phyloP scores from a whole-genome alignment of 2,329 filamentous ascomycete species.

The Penicillium freii region DNA sequence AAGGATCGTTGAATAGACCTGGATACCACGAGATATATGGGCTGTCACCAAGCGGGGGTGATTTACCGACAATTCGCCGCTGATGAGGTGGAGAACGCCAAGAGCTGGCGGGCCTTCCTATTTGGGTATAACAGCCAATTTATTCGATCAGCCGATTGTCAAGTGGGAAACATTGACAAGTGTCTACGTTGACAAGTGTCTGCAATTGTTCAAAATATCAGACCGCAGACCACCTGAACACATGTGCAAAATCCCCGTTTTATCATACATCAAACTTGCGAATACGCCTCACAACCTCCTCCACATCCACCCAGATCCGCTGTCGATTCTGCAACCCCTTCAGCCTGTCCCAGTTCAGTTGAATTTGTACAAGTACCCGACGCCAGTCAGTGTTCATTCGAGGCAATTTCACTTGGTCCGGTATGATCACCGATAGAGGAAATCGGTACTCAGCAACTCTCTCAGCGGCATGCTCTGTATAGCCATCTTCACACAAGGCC shows the following conservation, averaged over 20 bases:
- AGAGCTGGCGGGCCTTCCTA: constrained; percentile 1
- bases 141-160: neutral
- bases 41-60: neutral
- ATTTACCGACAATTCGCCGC: constrained; percentile 3
- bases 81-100: neutral
- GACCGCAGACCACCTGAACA: neutral
- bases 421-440: neutral
- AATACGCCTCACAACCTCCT: constrained; percentile 42
- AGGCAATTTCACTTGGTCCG: neutral
- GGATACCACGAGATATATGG: neutral
- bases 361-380: constrained; percentile 21
- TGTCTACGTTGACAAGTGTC: neutral
- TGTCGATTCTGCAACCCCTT: constrained; percentile 26
- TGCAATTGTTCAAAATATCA: neutral
- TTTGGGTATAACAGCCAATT: neutral
- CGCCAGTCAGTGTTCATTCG: constrained; percentile 21
- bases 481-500: neutral
- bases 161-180: neutral
- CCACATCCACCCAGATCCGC: constrained; percentile 21
- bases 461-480: neutral
- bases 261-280: neutral
- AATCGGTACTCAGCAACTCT: constrained; percentile 3
- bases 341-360: constrained; percentile 16
- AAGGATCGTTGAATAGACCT: neutral
- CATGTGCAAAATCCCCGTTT: too few relatives aligned